These are phyloP conservation scores for Xylariales sp. DNA, from an alignment of 2,329 filamentous ascomycete genomes.

Conservation along the genomic window DNA sequence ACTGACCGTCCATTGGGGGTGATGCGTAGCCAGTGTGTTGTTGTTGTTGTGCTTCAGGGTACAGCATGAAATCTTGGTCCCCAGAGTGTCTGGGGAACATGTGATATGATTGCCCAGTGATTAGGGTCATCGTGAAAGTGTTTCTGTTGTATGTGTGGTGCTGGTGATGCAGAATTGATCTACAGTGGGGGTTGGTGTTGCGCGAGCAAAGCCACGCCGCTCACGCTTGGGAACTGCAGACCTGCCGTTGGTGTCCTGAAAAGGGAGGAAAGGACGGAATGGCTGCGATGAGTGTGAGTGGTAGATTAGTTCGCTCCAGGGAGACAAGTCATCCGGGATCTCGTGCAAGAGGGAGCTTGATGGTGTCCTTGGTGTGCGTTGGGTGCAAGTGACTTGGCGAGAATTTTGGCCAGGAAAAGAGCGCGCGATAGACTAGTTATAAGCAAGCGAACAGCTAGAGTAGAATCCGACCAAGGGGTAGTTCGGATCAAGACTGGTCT, in stretches of 20 bases:
- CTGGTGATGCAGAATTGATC: constrained; percentile 4
- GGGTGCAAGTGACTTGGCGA: no score
- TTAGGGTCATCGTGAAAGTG: constrained; percentile 24
- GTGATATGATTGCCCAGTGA: constrained; percentile 21
- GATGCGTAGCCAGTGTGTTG: constrained; percentile 18
- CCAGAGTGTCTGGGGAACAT: constrained; percentile 23
- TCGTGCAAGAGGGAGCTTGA: no score
- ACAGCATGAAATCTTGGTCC: constrained; percentile 28
- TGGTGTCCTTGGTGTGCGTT: no score
- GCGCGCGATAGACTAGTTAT: constrained; percentile 2
- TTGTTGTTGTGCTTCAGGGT: constrained; percentile 21
- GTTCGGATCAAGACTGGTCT: no score
- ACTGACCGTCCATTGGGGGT: constrained; percentile 40
- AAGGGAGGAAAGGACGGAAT: no score
- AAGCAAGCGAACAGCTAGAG: no score
- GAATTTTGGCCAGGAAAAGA: no score
- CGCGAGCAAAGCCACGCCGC: constrained; percentile 6
- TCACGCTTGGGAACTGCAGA: neutral
- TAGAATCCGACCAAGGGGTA: no score
- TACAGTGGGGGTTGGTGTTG: constrained; percentile 9
- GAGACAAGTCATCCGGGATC: no score
- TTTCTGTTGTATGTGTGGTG: constrained; percentile 7
- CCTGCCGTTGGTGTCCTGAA: neutral
- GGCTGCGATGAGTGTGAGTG: no score
- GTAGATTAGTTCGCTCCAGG: no score